phyloP scores from a whole-genome alignment of 805 yeast species.

The Pichia thaimueangensis region DNA sequence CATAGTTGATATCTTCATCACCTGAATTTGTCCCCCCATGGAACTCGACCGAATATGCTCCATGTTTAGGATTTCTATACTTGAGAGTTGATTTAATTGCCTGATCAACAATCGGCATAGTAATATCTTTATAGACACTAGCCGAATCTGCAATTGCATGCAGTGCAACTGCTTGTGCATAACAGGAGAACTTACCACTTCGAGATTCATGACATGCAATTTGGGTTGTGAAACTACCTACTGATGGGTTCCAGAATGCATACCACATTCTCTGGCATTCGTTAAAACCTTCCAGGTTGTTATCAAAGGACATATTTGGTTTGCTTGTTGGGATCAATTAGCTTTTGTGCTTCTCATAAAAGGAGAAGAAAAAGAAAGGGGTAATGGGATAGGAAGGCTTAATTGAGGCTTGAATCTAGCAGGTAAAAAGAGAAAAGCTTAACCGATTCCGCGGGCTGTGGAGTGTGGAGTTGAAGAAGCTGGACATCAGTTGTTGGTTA shows the following conservation, averaged over 20 bases:
- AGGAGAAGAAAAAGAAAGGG: too few species aligned
- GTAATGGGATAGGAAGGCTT: too few species aligned
- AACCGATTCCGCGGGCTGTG: too few species aligned
- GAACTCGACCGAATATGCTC: conserved; percentile 52
- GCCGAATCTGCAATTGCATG: conserved; percentile 68
- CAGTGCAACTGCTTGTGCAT: conserved; percentile 61
- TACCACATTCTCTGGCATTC: conserved; percentile 38
- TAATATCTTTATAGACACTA: conserved; percentile 43
- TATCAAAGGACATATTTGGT: conserved; percentile 17
- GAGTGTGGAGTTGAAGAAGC: too few species aligned
- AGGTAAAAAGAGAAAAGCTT: too few species aligned
- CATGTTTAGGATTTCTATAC: conserved; percentile 43
- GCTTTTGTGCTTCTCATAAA: too few species aligned
- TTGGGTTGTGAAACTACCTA: conserved; percentile 36
- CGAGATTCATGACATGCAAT: conserved; percentile 36
- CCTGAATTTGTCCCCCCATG: conserved; percentile 29
- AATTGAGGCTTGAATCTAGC: too few species aligned
- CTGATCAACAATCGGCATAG: conserved; percentile 47
- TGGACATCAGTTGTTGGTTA: too few species aligned
- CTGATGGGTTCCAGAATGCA: conserved; percentile 33
- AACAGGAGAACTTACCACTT: conserved; percentile 54
- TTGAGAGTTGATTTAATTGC: conserved; percentile 43
- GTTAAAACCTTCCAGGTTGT: conserved; percentile 33
- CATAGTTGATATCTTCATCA: conserved; percentile 63
- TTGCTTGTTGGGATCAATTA: too few species aligned